Evolutionary conservation across 2,329 filamentous ascomycete genomes (phyloP).

Genomic region (Trichoderma breve): DNA sequence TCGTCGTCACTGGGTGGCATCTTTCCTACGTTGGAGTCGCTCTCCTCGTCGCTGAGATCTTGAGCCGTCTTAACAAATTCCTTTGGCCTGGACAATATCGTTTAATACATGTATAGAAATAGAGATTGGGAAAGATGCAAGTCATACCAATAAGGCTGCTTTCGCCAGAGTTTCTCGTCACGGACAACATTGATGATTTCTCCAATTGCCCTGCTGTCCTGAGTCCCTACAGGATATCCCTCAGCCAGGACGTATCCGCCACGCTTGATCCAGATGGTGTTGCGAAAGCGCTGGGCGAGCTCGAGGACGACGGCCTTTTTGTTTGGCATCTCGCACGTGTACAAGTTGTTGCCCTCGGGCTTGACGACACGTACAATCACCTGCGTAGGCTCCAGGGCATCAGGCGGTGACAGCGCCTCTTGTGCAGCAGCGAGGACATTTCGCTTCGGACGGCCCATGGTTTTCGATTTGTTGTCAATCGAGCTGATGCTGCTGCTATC

Average conservation of each 20-base stretch:
- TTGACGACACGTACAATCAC: constrained; percentile 75
- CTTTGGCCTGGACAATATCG: constrained; percentile 61
- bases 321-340: constrained; percentile 70
- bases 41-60: constrained; percentile 65
- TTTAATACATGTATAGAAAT: background rate
- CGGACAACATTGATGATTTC: constrained; percentile 92
- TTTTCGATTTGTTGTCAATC: background rate
- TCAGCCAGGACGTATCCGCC: constrained; percentile 86
- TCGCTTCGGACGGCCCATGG: constrained; percentile 57
- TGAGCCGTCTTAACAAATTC: constrained; percentile 69
- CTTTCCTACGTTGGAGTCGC: constrained; percentile 77
- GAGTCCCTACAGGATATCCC: constrained; percentile 58
- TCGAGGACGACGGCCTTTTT: constrained; percentile 70
- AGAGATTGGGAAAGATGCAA: background rate
- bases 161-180: constrained; percentile 89
- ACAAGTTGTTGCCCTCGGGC: constrained; percentile 86
- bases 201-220: constrained; percentile 75
- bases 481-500: background rate
- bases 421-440: constrained; percentile 75
- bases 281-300: constrained; percentile 80
- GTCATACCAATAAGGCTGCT: constrained; percentile 77
- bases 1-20: constrained; percentile 82
- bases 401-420: constrained; percentile 61
- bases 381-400: constrained; percentile 58
- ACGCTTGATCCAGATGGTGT: constrained; percentile 89